These are phyloP conservation scores for Erythrobasidium hasegawianum DNA, from an alignment of 1,284 basidiomycete genomes.

Conservation along the genomic window DNA sequence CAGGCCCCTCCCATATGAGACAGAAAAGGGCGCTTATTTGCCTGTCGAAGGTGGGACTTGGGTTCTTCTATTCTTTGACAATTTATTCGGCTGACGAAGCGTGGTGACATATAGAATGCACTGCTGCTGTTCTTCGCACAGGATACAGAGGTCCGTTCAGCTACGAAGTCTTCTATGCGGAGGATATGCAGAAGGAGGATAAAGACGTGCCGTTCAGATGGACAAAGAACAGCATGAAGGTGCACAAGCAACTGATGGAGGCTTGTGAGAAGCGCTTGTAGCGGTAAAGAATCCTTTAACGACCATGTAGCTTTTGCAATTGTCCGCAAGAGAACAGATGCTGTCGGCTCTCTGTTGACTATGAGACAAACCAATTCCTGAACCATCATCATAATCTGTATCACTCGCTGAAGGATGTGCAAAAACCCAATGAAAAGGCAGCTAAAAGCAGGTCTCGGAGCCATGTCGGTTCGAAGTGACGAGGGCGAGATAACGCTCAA, in stretches of 20 bases:
- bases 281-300: too few relatives aligned
- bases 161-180: conserved; percentile 38
- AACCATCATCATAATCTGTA: too few relatives aligned
- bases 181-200: conserved; percentile 32
- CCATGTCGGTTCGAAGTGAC: too few relatives aligned
- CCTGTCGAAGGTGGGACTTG: conserved; percentile 33
- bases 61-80: neutral
- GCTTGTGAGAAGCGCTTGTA: conserved; percentile 23
- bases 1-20: conserved; percentile 38
- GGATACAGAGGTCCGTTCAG: conserved; percentile 39
- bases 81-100: neutral
- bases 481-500: too few relatives aligned
- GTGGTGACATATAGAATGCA: conserved; percentile 14
- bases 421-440: too few relatives aligned
- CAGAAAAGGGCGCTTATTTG: conserved; percentile 37
- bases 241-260: conserved; percentile 20
- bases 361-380: too few relatives aligned
- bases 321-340: too few relatives aligned
- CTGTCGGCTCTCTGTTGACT: too few relatives aligned
- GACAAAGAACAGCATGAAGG: conserved; percentile 27
- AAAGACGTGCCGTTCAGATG: conserved; percentile 23
- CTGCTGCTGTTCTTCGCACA: conserved; percentile 35
- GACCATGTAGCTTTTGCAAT: too few relatives aligned
- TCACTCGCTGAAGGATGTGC: too few relatives aligned
- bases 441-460: too few relatives aligned